Conservation (phyloP, 306 rosid species). For the Mimosa pudica region DNA sequence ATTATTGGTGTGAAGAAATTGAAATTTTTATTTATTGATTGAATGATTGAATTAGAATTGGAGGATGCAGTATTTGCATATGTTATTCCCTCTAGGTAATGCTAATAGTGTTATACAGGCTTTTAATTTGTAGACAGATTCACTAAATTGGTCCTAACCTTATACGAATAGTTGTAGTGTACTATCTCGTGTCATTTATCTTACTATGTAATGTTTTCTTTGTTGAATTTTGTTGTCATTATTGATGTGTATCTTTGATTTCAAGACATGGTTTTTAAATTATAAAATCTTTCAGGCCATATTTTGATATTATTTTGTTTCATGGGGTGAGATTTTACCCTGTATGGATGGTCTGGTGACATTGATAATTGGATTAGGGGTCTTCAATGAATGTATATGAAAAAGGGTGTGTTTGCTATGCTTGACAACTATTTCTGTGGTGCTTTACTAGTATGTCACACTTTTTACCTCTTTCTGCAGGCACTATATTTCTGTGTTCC, state of each 20-base stretch:
- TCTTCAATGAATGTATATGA: constrained; percentile 21
- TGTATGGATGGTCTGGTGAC: not conserved
- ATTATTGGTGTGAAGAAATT: not conserved
- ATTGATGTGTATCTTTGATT: constrained; percentile 6
- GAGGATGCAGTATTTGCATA: constrained; percentile 7
- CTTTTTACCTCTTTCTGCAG: constrained; percentile 49
- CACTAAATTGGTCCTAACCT: not conserved
- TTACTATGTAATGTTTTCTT: not conserved
- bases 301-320: not conserved
- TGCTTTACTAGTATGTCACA: constrained; percentile 21
- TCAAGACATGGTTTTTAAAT: constrained; percentile 1
- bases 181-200: not conserved
- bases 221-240: not conserved
- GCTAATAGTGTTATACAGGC: not conserved
- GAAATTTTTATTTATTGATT: constrained; percentile 3
- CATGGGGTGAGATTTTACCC: not conserved
- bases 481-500: constrained; percentile 99
- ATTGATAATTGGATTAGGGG: constrained; percentile 8
- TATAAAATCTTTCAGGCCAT: not conserved
- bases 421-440: constrained; percentile 16
- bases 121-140: not conserved
- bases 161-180: not conserved
- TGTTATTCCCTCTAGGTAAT: not conserved
- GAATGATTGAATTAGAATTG: not conserved
- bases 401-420: constrained; percentile 11